These are phyloP conservation scores for Lentinula detonsa DNA, from an alignment of 768 basidiomycete species.

Conservation along the genomic window DNA sequence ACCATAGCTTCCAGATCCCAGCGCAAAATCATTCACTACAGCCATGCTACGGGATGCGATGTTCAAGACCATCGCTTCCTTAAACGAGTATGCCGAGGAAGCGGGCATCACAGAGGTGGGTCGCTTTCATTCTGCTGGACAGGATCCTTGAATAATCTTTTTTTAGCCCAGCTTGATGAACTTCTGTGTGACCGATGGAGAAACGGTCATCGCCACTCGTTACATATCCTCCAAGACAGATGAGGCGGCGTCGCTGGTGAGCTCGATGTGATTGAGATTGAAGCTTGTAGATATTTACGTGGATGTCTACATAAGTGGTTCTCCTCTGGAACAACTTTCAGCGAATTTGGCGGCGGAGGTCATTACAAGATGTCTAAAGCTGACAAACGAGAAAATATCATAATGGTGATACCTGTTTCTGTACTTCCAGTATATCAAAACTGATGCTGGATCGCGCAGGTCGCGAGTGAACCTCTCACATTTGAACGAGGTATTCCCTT, in stretches of 20 bases:
- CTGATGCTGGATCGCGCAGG: conserved; percentile 29
- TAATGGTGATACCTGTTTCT: conserved; percentile 53
- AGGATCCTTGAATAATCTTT: not conserved
- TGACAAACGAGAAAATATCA: conserved; percentile 94
- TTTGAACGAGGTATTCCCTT: conserved; percentile 76
- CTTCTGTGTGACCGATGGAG: conserved; percentile 94
- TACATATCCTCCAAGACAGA: conserved; percentile 91
- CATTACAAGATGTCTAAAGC: conserved; percentile 89
- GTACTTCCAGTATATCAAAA: not conserved
- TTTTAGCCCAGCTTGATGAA: conserved; percentile 84
- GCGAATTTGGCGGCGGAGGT: conserved; percentile 6
- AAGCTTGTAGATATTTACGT: not conserved
- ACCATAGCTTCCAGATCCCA: conserved; percentile 69
- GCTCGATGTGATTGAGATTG: conserved; percentile 9
- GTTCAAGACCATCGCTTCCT: conserved; percentile 75
- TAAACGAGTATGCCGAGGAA: conserved; percentile 74
- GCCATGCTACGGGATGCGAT: conserved; percentile 74
- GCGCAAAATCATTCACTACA: conserved; percentile 70
- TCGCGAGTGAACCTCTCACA: conserved; percentile 91
- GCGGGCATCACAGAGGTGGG: conserved; percentile 67
- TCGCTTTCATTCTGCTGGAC: not conserved
- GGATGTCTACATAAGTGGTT: conserved; percentile 59
- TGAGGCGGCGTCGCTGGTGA: conserved; percentile 86
- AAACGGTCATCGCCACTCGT: conserved; percentile 88
- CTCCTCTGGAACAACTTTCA: conserved; percentile 60